phyloP scores from a whole-genome alignment of 176 grass and related monocot species.

The Oryza meyeriana region DNA sequence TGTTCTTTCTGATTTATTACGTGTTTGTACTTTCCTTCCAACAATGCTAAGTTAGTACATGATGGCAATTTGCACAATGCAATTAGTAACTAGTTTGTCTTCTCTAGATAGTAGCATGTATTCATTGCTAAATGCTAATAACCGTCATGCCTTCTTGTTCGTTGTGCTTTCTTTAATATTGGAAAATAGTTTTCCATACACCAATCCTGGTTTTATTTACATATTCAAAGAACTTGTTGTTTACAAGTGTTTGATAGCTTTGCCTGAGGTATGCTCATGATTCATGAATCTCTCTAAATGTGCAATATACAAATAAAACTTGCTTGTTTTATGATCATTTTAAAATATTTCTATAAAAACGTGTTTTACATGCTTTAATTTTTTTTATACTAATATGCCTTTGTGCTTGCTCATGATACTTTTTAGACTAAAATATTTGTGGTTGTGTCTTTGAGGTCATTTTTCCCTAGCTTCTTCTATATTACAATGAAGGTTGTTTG shows the following conservation, averaged over 20 bases:
- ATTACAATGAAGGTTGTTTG: too few species aligned
- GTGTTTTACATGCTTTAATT: neutral
- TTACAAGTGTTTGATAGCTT: neutral
- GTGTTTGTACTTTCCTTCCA: neutral
- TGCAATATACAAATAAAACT: neutral
- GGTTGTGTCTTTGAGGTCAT: neutral
- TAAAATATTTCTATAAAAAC: neutral
- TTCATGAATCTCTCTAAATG: too few species aligned
- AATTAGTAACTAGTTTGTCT: neutral
- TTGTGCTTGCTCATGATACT: neutral
- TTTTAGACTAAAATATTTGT: neutral
- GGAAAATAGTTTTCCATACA: neutral
- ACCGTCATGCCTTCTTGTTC: neutral
- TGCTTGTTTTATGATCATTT: neutral
- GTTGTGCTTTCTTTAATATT: neutral
- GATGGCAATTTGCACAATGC: neutral
- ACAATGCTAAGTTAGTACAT: neutral
- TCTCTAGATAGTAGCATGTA: neutral
- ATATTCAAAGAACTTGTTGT: neutral
- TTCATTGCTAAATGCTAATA: neutral
- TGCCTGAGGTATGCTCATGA: neutral
- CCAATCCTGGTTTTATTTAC: neutral
- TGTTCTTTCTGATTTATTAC: neutral
- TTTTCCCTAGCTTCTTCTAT: neutral
- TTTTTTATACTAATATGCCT: neutral